Evolutionary conservation across 768 basidiomycete genomes (phyloP), one percentile per base, ranked within the genome.

Genomic region (Termitomyces sp.): DNA sequence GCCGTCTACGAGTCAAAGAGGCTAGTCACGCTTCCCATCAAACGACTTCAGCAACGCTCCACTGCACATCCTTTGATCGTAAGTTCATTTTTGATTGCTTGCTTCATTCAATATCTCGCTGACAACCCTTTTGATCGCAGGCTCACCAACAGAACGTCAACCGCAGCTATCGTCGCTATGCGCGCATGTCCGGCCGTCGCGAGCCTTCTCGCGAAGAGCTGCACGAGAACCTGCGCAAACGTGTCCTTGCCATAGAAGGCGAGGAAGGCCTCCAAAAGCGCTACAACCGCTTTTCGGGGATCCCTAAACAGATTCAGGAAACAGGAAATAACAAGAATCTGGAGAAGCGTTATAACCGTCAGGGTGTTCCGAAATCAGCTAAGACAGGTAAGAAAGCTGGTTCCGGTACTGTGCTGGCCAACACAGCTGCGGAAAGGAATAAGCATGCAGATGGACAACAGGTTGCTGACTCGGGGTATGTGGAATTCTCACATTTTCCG

Each of bases 81-180:
- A 58, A 30, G 73, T 70, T 39, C 47, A 55, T 53, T 25, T 39
- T 27, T 54, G 39, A 30, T 40, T 43, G 37, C 40, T 40, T 43
- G 37, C 40, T 28, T 16, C n/a, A 42, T 37, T 28, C 28, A 2
- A 27, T 34, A 27, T 34, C 32, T 28, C 2, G 19, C 45, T 52
- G 43, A 52, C 34, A 57, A 43, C 32, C 21, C 57, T 4, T 19
- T 42, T 25, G 16, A 21, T 47, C 27, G 21, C 64, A 91, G 89
- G 68, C 79, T 44, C 70, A 85, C 34, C 88, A 90, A 68, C 89
- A 86, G 68, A 77, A 84, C 63, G 79, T 87, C 59, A 91, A 89
- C 68, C 84, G 82, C 49, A 76, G 79, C 52, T 71, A 80, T 53
- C 78, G 76, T 55, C 86, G 89, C 52, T 77, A 84, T 50, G 86